Conservation (phyloP, 139 green algal species). For the Ettlia oleoabundans region DNA sequence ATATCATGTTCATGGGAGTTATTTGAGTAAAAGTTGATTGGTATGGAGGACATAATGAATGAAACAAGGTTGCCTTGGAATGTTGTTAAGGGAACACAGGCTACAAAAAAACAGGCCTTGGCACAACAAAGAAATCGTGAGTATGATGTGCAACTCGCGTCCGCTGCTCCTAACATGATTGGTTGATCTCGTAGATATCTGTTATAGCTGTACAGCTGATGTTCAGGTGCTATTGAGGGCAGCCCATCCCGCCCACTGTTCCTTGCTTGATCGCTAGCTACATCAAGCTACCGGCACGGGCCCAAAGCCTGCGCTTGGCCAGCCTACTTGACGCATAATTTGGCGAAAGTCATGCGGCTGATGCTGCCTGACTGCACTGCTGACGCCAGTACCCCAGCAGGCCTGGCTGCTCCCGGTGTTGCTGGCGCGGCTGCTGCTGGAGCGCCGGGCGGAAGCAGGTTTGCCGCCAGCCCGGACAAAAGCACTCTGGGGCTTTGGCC, state of each 20-base stretch:
- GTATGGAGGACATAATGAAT: too few species aligned
- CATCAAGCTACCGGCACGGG: not conserved
- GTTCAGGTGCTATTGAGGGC: not conserved
- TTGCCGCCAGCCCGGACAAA: not conserved
- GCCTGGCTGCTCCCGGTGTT: not conserved
- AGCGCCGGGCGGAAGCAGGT: not conserved
- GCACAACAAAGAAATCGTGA: too few species aligned
- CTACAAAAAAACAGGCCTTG: too few species aligned
- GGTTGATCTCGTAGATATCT: too few species aligned
- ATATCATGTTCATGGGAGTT: too few species aligned
- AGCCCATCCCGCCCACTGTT: too few species aligned
- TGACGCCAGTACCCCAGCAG: not conserved
- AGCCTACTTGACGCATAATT: not conserved
- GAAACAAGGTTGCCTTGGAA: too few species aligned
- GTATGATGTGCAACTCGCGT: too few species aligned
- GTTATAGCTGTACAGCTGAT: not conserved
- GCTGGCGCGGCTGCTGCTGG: not conserved
- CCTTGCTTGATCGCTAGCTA: too few species aligned
- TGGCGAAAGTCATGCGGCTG: not conserved
- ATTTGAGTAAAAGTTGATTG: too few species aligned
- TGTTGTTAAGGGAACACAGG: too few species aligned
- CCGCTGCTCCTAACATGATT: too few species aligned
- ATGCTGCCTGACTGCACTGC: not conserved
- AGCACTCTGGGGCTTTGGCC: not conserved
- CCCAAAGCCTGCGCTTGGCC: not conserved